phyloP scores from a whole-genome alignment of 306 rosid species.

The Prosopis cineraria region DNA sequence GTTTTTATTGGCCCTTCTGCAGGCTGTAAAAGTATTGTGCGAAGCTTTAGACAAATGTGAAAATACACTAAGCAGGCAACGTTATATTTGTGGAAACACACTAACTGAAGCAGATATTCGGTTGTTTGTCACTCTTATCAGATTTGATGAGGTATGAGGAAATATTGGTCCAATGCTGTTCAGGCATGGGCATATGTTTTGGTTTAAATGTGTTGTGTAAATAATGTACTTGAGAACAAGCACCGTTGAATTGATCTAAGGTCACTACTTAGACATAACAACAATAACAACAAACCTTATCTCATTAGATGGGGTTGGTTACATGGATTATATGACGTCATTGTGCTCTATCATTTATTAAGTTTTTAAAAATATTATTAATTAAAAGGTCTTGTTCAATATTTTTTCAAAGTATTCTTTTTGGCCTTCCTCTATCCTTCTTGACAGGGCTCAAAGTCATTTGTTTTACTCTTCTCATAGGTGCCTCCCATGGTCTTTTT shows the following conservation, averaged over 20 bases:
- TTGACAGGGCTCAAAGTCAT: too few relatives aligned
- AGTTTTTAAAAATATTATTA: too few relatives aligned
- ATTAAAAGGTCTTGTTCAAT: too few relatives aligned
- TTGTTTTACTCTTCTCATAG: too few relatives aligned
- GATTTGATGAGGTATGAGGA: constrained; percentile 91
- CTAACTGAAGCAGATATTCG: constrained; percentile 90
- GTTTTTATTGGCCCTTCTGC: constrained; percentile 37
- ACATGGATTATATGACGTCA: too few relatives aligned
- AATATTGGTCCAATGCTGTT: background rate
- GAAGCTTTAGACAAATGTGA: constrained; percentile 89
- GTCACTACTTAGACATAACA: constrained; percentile 7
- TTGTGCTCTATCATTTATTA: too few relatives aligned
- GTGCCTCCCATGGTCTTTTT: too few relatives aligned
- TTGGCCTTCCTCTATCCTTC: too few relatives aligned
- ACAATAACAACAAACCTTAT: too few relatives aligned
- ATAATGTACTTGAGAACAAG: background rate
- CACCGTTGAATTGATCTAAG: background rate
- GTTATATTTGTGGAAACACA: constrained; percentile 75
- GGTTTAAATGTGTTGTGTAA: background rate
- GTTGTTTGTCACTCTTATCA: constrained; percentile 86
- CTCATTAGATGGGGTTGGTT: too few relatives aligned
- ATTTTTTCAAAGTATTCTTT: too few relatives aligned
- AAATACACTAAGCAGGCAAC: constrained; percentile 75
- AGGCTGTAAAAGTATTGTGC: constrained; percentile 75
- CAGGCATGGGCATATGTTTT: constrained; percentile 6